Evolutionary conservation across 1,139 yeast genomes (phyloP).

Genomic region (Suhomyces kunorum): DNA sequence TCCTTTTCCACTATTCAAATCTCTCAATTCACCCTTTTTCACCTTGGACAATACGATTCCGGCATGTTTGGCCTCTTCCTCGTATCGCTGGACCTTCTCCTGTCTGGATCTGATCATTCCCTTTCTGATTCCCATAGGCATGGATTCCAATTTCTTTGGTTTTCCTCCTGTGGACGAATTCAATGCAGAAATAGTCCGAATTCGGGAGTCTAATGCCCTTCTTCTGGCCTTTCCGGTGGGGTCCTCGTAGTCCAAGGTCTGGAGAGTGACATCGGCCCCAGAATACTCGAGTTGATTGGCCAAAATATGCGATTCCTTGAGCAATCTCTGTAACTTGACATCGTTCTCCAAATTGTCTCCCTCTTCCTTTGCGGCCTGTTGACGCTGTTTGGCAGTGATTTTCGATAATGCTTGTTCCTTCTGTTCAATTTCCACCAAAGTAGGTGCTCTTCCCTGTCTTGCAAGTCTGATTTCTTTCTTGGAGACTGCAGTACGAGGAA

Average conservation of each 20-base stretch:
- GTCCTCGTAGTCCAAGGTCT: slow-evolving; percentile 64
- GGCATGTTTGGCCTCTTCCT: slow-evolving; percentile 80
- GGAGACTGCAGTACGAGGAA: slow-evolving; percentile 22
- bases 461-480: slow-evolving; percentile 36
- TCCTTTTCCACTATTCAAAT: slow-evolving; percentile 56
- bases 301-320: slow-evolving; percentile 83
- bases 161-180: slow-evolving; percentile 47
- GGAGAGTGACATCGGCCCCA: slow-evolving; percentile 76
- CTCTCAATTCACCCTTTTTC: slow-evolving; percentile 64
- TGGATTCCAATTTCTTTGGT: slow-evolving; percentile 60
- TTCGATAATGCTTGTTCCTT: slow-evolving; percentile 26
- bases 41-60: slow-evolving; percentile 77
- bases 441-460: slow-evolving; percentile 46
- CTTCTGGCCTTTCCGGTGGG: slow-evolving; percentile 81
- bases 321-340: slow-evolving; percentile 75
- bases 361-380: slow-evolving; percentile 37
- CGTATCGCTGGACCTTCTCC: slow-evolving; percentile 56
- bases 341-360: slow-evolving; percentile 71
- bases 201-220: slow-evolving; percentile 69
- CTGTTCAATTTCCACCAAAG: slow-evolving; percentile 36
- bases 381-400: slow-evolving; percentile 31
- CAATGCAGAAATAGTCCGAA: slow-evolving; percentile 53
- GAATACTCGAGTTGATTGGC: slow-evolving; percentile 57
- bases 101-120: slow-evolving; percentile 70
- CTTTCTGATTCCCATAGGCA: slow-evolving; percentile 86